phyloP scores from a whole-genome alignment of 1,284 basidiomycete genomes.

The Boletellus deceptivus region DNA sequence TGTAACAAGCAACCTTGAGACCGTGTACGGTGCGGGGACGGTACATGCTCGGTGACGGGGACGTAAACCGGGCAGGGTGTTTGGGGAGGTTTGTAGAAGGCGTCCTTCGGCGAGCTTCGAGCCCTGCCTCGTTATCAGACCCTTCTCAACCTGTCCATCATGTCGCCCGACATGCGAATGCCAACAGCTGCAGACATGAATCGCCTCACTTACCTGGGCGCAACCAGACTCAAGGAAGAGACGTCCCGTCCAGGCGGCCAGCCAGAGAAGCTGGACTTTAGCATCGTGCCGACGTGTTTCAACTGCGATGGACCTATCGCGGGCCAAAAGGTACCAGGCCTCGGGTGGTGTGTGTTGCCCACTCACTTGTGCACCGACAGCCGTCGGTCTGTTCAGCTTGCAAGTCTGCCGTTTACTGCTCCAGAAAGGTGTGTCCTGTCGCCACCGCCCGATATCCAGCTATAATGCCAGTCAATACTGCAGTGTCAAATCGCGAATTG shows the following conservation, averaged over 20 bases:
- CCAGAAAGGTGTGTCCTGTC: conserved; percentile 27
- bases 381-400: conserved; percentile 30
- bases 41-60: too few species aligned
- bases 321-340: conserved; percentile 21
- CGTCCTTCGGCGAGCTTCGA: too few species aligned
- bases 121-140: background rate
- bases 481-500: conserved; percentile 34
- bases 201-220: conserved; percentile 29
- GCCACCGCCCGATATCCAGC: too few species aligned
- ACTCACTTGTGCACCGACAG: conserved; percentile 14
- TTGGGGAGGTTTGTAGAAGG: too few species aligned
- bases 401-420: conserved; percentile 31
- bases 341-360: background rate
- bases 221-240: conserved; percentile 29
- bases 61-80: too few species aligned
- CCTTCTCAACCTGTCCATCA: conserved; percentile 5
- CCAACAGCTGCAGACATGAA: conserved; percentile 27
- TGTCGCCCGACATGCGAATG: conserved; percentile 23
- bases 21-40: too few species aligned
- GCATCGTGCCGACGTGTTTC: conserved; percentile 22
- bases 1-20: background rate
- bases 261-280: conserved; percentile 31
- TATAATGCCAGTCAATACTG: too few species aligned
- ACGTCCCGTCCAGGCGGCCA: conserved; percentile 28
- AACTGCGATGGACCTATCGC: conserved; percentile 17